Percentiles rank a stretch among this genome's conserved stretches.
Conservation (phyloP, 805 yeast species). For the Saccharomycopsis vini region DNA sequence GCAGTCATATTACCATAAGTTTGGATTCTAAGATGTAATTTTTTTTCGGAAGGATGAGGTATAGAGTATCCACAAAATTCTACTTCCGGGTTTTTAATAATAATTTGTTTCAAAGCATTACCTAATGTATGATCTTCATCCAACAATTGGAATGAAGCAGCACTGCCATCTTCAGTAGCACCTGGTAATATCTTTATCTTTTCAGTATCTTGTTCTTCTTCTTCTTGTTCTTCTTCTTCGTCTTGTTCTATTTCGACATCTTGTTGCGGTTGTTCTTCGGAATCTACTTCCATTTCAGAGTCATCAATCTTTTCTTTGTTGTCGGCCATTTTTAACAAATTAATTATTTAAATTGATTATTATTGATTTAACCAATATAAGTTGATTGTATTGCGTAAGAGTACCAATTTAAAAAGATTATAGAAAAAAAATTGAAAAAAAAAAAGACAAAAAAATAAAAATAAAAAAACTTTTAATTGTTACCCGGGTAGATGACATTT, state of each 20-base stretch:
- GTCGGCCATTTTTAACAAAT: neutral
- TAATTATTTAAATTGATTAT: no score
- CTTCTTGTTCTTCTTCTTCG: slow-evolving; percentile 18
- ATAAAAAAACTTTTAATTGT: no score
- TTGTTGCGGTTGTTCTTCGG: neutral
- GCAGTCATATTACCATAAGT: slow-evolving; percentile 84
- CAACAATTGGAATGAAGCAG: slow-evolving; percentile 85
- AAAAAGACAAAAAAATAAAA: no score
- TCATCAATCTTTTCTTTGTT: no score
- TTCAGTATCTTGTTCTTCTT: slow-evolving; percentile 22
- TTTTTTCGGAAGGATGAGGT: slow-evolving; percentile 94
- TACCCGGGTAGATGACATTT: no score
- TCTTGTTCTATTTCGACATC: slow-evolving; percentile 1
- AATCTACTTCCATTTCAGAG: neutral
- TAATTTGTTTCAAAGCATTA: slow-evolving; percentile 84
- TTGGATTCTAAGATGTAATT: slow-evolving; percentile 84
- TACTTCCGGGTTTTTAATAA: slow-evolving; percentile 96
- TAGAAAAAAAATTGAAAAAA: no score
- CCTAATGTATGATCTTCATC: slow-evolving; percentile 97
- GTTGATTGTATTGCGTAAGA: no score
- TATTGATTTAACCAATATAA: no score
- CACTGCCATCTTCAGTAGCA: slow-evolving; percentile 83
- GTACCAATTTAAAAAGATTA: no score
- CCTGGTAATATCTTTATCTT: slow-evolving; percentile 51
- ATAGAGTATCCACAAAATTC: slow-evolving; percentile 98